Evolutionary conservation across 2,329 filamentous ascomycete genomes (phyloP), one percentile per base, ranked within the genome.

Genomic region (Cladosporium sphaerospermum): DNA sequence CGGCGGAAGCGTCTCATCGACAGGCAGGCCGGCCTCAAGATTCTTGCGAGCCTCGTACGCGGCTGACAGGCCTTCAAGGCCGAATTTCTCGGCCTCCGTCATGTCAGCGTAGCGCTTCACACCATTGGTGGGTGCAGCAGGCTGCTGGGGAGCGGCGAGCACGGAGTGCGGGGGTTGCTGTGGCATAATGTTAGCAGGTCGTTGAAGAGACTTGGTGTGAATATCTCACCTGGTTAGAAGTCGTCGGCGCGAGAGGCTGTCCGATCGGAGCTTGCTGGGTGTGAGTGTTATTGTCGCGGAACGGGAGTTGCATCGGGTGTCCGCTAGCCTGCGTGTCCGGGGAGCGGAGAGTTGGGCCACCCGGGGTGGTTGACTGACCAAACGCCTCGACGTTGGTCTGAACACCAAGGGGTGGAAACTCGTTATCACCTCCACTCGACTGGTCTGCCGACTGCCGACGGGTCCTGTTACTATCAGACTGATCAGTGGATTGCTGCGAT

Each of bases 381-480:
- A 56, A 46, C 14, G 46, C 67, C n/a, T 81, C 78, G 45, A 72
- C 71, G 44, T 74, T 71, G 16, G 71, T 67, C 52, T 76, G 76
- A 45, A 78, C 75, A 49, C 78, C 76, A 45, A 83, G 67, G n/a
- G 81, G 79, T 54, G 80, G 79, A 54, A 83, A 83, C 51, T 83
- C 80, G 13, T 83, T 79, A 45, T 80, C 79, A 57, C 76, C 75
- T 32, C 41, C 53, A 37, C 45, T 52, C 14, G 54, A 47, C 18
- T 57, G 59, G 18, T 65, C 60, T n/a, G 40, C 45, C 2, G 60
- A 54, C 16, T 56, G 51, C 50, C 61, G 62, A 37, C 61, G 78
- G 74, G 45, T 72, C 72, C 58, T 58, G 63, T 80, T 77, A 33
- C 75, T 77, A 37, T 80, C 80, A 60, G 78, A 81, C 36, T 79